Evolutionary conservation across 352 stramenopile genomes (phyloP).

Genomic region (Plasmopara halstedii): DNA sequence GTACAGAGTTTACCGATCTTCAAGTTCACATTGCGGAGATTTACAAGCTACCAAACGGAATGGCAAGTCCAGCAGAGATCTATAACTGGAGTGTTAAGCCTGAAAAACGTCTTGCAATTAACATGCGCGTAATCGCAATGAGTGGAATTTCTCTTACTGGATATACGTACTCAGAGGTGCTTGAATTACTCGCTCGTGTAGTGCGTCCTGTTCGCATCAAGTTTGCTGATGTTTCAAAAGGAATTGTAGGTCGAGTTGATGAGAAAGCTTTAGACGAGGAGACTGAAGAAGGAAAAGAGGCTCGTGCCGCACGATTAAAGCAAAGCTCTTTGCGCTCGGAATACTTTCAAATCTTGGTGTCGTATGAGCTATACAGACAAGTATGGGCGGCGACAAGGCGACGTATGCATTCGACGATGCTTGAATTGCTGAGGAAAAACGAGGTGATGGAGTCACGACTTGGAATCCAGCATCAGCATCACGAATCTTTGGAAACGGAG

Average conservation of each 20-base stretch:
- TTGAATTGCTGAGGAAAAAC: slow-evolving; percentile 51
- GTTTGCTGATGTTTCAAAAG: slow-evolving; percentile 74
- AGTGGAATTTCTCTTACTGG: slow-evolving; percentile 66
- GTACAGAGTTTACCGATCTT: slow-evolving; percentile 62
- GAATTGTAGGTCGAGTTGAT: slow-evolving; percentile 76
- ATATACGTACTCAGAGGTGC: slow-evolving; percentile 72
- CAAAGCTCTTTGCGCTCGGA: slow-evolving; percentile 64
- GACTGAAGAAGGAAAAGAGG: slow-evolving; percentile 64
- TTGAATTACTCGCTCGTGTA: slow-evolving; percentile 66
- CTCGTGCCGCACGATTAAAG: slow-evolving; percentile 39
- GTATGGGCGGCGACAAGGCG: slow-evolving; percentile 58
- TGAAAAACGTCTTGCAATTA: slow-evolving; percentile 71
- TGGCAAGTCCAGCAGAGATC: slow-evolving; percentile 80
- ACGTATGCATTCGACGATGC: slow-evolving; percentile 36
- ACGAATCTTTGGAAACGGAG: slow-evolving; percentile 49
- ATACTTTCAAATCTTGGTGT: slow-evolving; percentile 71
- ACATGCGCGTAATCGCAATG: slow-evolving; percentile 82
- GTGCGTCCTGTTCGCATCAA: slow-evolving; percentile 67
- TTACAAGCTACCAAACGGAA: slow-evolving; percentile 76
- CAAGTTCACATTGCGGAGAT: slow-evolving; percentile 77
- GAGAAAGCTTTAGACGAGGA: slow-evolving; percentile 54
- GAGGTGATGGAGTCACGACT: slow-evolving; percentile 44
- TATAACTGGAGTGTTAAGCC: slow-evolving; percentile 88
- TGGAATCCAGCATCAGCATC: slow-evolving; percentile 32
- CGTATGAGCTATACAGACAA: slow-evolving; percentile 68